These are phyloP conservation scores for Ogataea minuta DNA, from an alignment of 805 yeast genomes.

Conservation along the genomic window DNA sequence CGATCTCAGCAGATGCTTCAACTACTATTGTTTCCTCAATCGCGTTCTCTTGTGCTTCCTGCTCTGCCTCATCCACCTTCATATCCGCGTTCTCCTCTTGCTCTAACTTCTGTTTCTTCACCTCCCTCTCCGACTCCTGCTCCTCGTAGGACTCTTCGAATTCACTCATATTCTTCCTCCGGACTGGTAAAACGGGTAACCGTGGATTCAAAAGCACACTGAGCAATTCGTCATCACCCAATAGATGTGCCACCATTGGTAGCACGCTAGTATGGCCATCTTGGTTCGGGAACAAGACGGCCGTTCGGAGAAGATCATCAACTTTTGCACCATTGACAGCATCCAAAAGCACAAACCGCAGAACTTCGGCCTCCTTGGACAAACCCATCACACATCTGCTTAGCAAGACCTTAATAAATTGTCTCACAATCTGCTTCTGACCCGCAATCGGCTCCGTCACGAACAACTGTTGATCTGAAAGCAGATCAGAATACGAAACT, in stretches of 20 bases:
- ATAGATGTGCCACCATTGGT: conserved; percentile 62
- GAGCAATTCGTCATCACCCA: conserved; percentile 48
- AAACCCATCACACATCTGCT: conserved; percentile 53
- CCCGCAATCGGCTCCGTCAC: conserved; percentile 37
- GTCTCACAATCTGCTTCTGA: conserved; percentile 37
- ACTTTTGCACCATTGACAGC: conserved; percentile 30
- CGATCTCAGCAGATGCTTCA: not conserved
- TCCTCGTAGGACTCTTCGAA: conserved; percentile 13
- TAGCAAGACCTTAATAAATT: conserved; percentile 50
- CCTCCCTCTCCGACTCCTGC: conserved; percentile 8
- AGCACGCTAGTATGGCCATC: conserved; percentile 53
- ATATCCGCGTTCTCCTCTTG: conserved; percentile 13
- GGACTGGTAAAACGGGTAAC: conserved; percentile 49
- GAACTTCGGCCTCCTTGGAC: conserved; percentile 60
- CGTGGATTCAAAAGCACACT: conserved; percentile 72
- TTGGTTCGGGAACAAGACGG: conserved; percentile 68
- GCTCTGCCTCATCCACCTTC: conserved; percentile 15
- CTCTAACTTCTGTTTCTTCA: conserved; percentile 3
- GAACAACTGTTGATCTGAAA: conserved; percentile 64
- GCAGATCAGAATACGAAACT: conserved; percentile 62
- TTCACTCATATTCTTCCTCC: conserved; percentile 4
- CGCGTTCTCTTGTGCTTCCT: not conserved
- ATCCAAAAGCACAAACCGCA: conserved; percentile 41
- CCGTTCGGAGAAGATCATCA: conserved; percentile 40
- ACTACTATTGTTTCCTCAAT: not conserved